Evolutionary conservation across 768 basidiomycete species (phyloP).

Genomic region (Boletus reticuloceps): DNA sequence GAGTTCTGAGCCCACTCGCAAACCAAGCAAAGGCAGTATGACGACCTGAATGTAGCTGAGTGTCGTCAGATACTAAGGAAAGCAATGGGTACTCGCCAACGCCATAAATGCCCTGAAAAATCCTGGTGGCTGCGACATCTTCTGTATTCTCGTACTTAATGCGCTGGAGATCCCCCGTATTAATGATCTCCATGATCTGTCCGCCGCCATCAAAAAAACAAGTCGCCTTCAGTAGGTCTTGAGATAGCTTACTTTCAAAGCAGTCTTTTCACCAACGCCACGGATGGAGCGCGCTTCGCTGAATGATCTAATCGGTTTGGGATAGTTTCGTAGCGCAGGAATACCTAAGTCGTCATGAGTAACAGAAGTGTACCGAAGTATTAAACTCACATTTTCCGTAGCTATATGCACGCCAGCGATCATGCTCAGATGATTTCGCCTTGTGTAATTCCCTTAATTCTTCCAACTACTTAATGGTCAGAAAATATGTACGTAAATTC

Average conservation of each 20-base stretch:
- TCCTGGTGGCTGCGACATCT: conserved; percentile 50
- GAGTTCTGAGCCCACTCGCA: conserved; percentile 67
- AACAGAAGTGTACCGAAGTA: not conserved
- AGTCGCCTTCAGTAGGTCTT: no score
- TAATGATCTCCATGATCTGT: conserved; percentile 79
- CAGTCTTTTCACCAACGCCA: conserved; percentile 75
- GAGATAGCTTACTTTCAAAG: conserved; percentile 53
- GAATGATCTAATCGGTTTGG: conserved; percentile 54
- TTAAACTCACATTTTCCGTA: conserved; percentile 60
- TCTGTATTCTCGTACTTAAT: conserved; percentile 66
- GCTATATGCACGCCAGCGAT: conserved; percentile 64
- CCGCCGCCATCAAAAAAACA: not conserved
- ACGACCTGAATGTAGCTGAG: conserved; percentile 43
- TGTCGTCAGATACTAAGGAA: not conserved
- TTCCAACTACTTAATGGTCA: conserved; percentile 45
- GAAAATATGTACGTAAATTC: not conserved
- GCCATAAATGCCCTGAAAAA: conserved; percentile 83
- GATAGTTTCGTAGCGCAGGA: conserved; percentile 51
- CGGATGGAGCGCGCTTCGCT: conserved; percentile 58
- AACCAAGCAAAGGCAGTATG: conserved; percentile 73
- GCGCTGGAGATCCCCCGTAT: conserved; percentile 69
- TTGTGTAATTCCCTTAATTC: conserved; percentile 66
- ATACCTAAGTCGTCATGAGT: conserved; percentile 45
- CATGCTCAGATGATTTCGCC: conserved; percentile 55
- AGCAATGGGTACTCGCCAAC: conserved; percentile 56